These are phyloP conservation scores for Acacia melanoxylon DNA, from an alignment of 306 rosid species.

Conservation along the genomic window DNA sequence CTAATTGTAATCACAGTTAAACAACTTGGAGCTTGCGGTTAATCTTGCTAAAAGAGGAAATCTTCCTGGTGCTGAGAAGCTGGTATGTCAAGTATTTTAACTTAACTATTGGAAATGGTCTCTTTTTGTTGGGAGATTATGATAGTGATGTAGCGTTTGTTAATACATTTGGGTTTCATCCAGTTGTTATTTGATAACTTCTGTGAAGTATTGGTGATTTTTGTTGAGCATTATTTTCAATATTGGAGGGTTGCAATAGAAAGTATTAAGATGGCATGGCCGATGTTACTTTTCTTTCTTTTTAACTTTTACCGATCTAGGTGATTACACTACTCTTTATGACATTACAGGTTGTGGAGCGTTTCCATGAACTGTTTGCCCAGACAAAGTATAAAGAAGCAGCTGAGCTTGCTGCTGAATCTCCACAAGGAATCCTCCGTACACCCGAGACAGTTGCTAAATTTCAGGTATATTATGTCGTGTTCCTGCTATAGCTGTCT, in stretches of 20 bases:
- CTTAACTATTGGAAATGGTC: neutral
- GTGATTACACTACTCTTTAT: constrained; percentile 6
- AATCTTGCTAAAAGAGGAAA: constrained; percentile 99
- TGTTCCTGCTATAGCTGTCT: neutral
- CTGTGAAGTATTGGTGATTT: constrained; percentile 3
- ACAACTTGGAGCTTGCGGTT: constrained; percentile 98
- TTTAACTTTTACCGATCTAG: neutral
- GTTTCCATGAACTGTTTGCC: constrained; percentile 96
- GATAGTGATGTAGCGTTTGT: constrained; percentile 3
- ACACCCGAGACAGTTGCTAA: constrained; percentile 99
- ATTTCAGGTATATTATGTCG: constrained; percentile 73
- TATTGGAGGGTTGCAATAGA: neutral
- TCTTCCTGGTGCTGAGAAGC: constrained; percentile 98
- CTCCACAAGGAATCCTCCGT: constrained; percentile 98
- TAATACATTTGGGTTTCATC: constrained; percentile 6
- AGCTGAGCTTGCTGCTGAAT: constrained; percentile 99
- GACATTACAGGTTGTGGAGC: constrained; percentile 86
- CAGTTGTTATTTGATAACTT: constrained; percentile 12
- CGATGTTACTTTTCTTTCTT: neutral
- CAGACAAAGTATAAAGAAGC: constrained; percentile 99
- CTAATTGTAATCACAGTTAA: constrained; percentile 55
- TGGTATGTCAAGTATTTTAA: constrained; percentile 52
- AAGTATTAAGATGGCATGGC: neutral
- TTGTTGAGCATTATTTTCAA: neutral
- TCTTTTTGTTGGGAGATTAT: constrained; percentile 9